Conservation (phyloP, 495 filamentous ascomycete species). For the Annulohypoxylon maeteangense region DNA sequence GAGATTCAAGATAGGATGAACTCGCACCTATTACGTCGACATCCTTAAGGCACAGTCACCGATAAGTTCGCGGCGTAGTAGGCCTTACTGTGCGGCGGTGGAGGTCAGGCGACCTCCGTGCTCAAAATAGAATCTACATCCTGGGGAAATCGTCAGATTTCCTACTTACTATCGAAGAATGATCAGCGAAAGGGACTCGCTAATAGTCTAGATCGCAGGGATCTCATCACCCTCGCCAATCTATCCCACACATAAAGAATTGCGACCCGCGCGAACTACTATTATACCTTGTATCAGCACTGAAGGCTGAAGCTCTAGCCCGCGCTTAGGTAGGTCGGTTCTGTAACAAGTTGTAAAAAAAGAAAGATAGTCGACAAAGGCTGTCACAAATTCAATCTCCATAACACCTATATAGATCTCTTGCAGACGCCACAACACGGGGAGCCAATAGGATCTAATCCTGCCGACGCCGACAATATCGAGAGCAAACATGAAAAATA, state of each 20-base stretch:
- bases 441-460: constrained; percentile 36
- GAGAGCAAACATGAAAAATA: constrained; percentile 19
- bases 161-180: constrained; percentile 12
- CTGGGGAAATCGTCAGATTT: constrained; percentile 28
- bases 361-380: constrained; percentile 8
- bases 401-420: constrained; percentile 4
- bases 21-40: constrained; percentile 23
- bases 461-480: constrained; percentile 25
- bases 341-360: background rate
- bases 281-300: background rate
- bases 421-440: constrained; percentile 37
- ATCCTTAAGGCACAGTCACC: constrained; percentile 19
- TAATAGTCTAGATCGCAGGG: constrained; percentile 17
- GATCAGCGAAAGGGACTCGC: constrained; percentile 24
- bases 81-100: constrained; percentile 3
- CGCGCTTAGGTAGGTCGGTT: background rate
- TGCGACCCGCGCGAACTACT: constrained; percentile 2
- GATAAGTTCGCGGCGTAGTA: constrained; percentile 21
- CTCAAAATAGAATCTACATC: constrained; percentile 35
- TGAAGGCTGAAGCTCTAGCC: constrained; percentile 14
- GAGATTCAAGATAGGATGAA: constrained; percentile 41
- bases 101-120: constrained; percentile 33
- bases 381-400: constrained; percentile 9
- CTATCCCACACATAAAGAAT: constrained; percentile 35
- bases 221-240: constrained; percentile 40